Percentiles rank a stretch among this genome's conserved stretches.
These are phyloP conservation scores for Cryptococcus hybrid DNA, from an alignment of 1,284 basidiomycete genomes.

Conservation along the genomic window DNA sequence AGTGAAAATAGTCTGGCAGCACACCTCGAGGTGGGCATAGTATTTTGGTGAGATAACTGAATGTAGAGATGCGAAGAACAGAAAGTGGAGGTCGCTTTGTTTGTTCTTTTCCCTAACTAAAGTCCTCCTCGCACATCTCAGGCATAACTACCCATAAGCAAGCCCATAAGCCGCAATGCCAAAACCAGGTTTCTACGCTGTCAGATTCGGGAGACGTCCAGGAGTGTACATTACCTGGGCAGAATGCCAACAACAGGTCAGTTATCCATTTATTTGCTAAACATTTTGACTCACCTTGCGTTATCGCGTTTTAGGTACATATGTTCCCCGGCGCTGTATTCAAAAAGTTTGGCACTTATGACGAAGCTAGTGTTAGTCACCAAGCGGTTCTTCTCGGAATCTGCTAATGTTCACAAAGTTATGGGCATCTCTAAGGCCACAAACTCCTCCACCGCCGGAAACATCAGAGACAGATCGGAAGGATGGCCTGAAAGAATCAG, in stretches of 20 bases:
- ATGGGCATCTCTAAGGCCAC: neutral
- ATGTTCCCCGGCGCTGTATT: slow-evolving; percentile 23
- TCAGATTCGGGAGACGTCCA: slow-evolving; percentile 23
- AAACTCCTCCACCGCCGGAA: too few species aligned
- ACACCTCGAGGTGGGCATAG: too few species aligned
- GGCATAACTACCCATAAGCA: neutral
- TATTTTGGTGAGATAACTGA: too few species aligned
- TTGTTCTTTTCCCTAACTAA: neutral
- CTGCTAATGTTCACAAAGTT: neutral
- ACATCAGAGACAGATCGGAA: too few species aligned
- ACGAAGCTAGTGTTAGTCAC: slow-evolving; percentile 22
- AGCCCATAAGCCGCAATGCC: neutral
- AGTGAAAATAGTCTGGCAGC: too few species aligned
- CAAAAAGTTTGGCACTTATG: slow-evolving; percentile 16
- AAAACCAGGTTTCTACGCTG: slow-evolving; percentile 18
- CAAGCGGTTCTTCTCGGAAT: neutral
- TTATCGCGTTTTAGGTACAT: neutral
- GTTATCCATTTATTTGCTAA: slow-evolving; percentile 10
- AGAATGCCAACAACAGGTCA: slow-evolving; percentile 25
- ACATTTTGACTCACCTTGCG: neutral
- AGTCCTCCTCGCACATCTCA: too few species aligned
- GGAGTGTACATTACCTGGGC: slow-evolving; percentile 29
- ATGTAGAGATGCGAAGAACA: neutral
- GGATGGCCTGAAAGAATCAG: too few species aligned
- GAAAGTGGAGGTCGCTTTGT: neutral